phyloP scores from a whole-genome alignment of 768 basidiomycete species.

The Calocybe gangraenosa region DNA sequence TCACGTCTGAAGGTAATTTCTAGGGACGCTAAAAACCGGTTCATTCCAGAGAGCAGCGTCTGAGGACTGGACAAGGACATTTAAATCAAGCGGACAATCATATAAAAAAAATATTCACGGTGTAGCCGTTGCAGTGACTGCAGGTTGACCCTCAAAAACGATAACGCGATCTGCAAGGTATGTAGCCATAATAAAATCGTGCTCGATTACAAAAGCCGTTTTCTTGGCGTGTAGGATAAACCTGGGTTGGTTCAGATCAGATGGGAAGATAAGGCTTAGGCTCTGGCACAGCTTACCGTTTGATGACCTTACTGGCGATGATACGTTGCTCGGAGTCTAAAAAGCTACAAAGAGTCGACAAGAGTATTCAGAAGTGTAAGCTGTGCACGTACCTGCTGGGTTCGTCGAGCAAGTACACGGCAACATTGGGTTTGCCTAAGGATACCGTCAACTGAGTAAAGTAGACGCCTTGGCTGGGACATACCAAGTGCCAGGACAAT shows the following conservation, averaged over 20 bases:
- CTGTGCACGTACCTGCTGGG: slow-evolving; percentile 61
- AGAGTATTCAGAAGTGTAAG: background rate
- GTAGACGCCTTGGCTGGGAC: slow-evolving; percentile 7
- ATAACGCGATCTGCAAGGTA: slow-evolving; percentile 98
- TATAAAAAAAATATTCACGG: slow-evolving; percentile 51
- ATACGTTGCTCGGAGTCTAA: slow-evolving; percentile 99
- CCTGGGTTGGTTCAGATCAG: slow-evolving; percentile 27
- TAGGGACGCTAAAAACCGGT: slow-evolving; percentile 90
- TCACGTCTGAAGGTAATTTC: slow-evolving; percentile 99
- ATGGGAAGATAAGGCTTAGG: slow-evolving; percentile 7
- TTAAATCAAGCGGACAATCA: background rate
- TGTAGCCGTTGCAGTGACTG: slow-evolving; percentile 83
- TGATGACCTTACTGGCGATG: slow-evolving; percentile 96
- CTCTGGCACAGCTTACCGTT: slow-evolving; percentile 50
- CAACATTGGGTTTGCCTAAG: slow-evolving; percentile 68
- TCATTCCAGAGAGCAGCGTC: slow-evolving; percentile 94
- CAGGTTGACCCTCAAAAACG: slow-evolving; percentile 86
- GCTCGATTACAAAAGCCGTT: slow-evolving; percentile 98
- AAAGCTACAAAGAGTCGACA: slow-evolving; percentile 50
- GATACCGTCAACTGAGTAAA: background rate
- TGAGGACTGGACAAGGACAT: slow-evolving; percentile 61
- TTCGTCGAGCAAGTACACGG: slow-evolving; percentile 95
- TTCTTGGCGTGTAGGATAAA: slow-evolving; percentile 97
- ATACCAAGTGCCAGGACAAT: slow-evolving; percentile 88
- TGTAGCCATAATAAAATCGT: slow-evolving; percentile 99